A percentile compares a stretch with the other conserved stretches of the same genome.
phyloP scores from a whole-genome alignment of 2,329 filamentous ascomycete species.

The Diaporthe longicolla region DNA sequence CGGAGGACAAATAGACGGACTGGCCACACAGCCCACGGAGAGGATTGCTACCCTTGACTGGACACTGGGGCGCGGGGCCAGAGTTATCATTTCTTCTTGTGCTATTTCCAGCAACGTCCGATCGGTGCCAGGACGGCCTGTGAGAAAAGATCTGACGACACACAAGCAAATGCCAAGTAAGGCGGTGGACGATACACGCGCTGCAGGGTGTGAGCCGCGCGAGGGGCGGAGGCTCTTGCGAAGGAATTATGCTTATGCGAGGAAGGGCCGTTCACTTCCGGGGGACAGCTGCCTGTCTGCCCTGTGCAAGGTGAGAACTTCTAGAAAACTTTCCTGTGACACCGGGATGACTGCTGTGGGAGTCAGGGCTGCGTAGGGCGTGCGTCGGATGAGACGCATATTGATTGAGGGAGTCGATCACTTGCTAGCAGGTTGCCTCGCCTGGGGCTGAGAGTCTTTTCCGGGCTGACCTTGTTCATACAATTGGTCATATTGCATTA shows the following conservation, averaged over 20 bases:
- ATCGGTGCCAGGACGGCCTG: background rate
- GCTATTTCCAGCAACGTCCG: background rate
- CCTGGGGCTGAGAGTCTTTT: background rate
- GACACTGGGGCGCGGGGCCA: background rate
- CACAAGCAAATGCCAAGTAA: background rate
- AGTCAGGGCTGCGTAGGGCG: conserved; percentile 8
- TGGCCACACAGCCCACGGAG: conserved; percentile 14
- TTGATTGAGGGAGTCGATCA: conserved; percentile 6
- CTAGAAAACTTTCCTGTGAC: conserved; percentile 27
- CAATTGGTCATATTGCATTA: conserved; percentile 11
- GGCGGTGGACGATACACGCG: background rate
- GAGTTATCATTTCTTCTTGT: background rate
- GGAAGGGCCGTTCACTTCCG: conserved; percentile 1
- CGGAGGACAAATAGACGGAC: conserved; percentile 13
- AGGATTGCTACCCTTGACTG: background rate
- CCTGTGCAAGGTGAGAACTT: conserved; percentile 22
- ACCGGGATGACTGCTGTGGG: conserved; percentile 18
- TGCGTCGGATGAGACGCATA: conserved; percentile 14
- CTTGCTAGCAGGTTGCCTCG: conserved; percentile 14
- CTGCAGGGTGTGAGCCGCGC: background rate
- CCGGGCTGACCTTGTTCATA: conserved; percentile 9
- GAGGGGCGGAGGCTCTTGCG: conserved; percentile 1
- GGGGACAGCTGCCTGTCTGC: background rate
- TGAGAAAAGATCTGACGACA: conserved; percentile 14
- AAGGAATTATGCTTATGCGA: conserved; percentile 15